Evolutionary conservation across 345 rosid species (phyloP).

Genomic region (Theobroma cacao): DNA sequence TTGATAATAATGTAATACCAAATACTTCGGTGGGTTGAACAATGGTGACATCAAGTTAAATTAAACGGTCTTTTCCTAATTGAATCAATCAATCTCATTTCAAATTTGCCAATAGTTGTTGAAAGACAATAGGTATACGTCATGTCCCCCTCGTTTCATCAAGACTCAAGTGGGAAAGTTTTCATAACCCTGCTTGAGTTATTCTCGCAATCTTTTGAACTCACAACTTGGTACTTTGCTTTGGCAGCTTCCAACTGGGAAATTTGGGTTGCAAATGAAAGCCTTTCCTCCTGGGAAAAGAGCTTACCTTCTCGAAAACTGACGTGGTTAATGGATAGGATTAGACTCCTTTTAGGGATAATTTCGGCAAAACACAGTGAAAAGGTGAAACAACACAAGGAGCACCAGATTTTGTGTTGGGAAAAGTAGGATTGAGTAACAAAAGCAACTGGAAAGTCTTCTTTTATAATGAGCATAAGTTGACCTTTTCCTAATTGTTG

Average conservation of each 20-base stretch:
- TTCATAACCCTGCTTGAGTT: neutral
- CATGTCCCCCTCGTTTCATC: neutral
- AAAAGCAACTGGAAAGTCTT: conserved; percentile 10
- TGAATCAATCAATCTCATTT: neutral
- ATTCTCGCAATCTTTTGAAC: neutral
- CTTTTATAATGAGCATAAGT: neutral
- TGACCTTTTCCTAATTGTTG: neutral
- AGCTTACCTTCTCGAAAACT: neutral
- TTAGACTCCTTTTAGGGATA: neutral
- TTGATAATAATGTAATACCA: neutral
- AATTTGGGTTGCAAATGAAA: neutral
- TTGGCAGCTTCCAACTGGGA: neutral
- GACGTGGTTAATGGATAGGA: conserved; percentile 8
- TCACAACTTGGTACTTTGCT: neutral
- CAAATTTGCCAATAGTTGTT: neutral
- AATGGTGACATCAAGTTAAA: neutral
- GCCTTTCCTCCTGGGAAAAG: neutral
- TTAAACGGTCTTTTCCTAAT: neutral
- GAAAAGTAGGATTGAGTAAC: conserved; percentile 1
- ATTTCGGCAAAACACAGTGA: neutral
- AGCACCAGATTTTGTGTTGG: conserved; percentile 11
- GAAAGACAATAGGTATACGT: neutral
- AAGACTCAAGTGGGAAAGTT: neutral
- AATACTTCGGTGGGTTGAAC: neutral
- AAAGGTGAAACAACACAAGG: neutral